phyloP scores from a whole-genome alignment of 2,329 filamentous ascomycete genomes.

The Diaporthe citrichinensis region DNA sequence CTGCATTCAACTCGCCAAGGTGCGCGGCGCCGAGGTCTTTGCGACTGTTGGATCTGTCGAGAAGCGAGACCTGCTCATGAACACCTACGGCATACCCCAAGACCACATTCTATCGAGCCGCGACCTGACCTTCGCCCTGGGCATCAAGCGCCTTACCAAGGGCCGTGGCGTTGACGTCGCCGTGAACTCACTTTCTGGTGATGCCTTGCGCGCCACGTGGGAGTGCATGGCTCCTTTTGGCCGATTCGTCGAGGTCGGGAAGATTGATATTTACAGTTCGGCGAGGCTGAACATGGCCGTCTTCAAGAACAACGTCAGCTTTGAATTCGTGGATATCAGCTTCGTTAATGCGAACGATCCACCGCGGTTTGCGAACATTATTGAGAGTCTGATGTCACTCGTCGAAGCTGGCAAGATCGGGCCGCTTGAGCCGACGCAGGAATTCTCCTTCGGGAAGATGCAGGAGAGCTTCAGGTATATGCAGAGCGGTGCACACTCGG shows the following conservation, averaged over 20 bases:
- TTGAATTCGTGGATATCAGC: constrained; percentile 15
- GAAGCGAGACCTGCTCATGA: not conserved
- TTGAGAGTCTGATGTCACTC: not conserved
- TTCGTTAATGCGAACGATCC: not conserved
- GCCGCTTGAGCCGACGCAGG: not conserved
- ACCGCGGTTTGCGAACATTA: not conserved
- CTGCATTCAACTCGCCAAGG: not conserved
- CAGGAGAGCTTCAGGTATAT: not conserved
- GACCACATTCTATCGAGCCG: not conserved
- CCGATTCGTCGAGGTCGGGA: constrained; percentile 50
- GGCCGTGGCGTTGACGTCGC: constrained; percentile 35
- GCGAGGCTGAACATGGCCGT: constrained; percentile 57
- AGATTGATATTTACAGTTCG: constrained; percentile 46
- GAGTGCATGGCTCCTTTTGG: constrained; percentile 50
- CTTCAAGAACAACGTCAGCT: constrained; percentile 51
- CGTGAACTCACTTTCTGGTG: constrained; percentile 41
- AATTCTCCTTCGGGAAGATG: not conserved
- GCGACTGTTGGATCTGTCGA: not conserved
- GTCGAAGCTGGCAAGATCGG: not conserved
- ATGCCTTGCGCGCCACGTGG: constrained; percentile 56
- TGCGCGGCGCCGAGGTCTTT: not conserved
- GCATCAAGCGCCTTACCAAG: constrained; percentile 7
- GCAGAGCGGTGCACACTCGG: constrained; percentile 7
- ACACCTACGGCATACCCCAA: not conserved
- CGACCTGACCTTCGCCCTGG: not conserved